phyloP scores from a whole-genome alignment of 306 rosid genomes.

The Luffa aegyptiaca region DNA sequence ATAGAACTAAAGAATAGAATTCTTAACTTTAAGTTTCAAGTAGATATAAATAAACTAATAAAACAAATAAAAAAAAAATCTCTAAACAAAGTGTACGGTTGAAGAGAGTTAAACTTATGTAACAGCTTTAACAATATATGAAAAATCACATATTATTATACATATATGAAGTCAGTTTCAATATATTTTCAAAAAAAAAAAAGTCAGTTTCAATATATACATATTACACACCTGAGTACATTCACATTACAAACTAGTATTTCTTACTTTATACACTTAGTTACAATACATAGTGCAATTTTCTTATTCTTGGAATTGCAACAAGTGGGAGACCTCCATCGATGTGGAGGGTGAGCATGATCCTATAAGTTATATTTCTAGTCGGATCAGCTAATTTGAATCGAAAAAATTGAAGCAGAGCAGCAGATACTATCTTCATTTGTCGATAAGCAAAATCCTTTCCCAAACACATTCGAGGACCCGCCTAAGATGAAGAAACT shows the following conservation, averaged over 20 bases:
- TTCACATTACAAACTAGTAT: background rate
- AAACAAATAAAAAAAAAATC: background rate
- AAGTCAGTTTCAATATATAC: background rate
- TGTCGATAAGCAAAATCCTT: constrained; percentile 71
- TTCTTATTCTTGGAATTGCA: constrained; percentile 21
- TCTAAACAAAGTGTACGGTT: background rate
- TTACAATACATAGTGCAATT: background rate
- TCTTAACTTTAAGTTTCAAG: background rate
- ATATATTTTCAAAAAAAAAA: no score
- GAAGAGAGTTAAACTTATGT: background rate
- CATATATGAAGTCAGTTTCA: background rate
- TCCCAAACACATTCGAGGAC: constrained; percentile 63
- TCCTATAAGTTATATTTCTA: constrained; percentile 31
- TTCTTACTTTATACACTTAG: background rate
- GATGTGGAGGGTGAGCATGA: constrained; percentile 74
- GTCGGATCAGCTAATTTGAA: constrained; percentile 43
- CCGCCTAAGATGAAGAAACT: constrained; percentile 37
- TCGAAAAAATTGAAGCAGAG: constrained; percentile 46
- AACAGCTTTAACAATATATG: background rate
- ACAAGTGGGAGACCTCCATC: constrained; percentile 48
- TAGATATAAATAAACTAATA: background rate
- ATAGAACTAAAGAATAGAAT: background rate
- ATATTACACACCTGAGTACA: background rate
- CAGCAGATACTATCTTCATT: constrained; percentile 57
- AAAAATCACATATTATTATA: no score